Conservation (phyloP, 2,329 filamentous ascomycete genomes). For the Leptographium flavum region DNA sequence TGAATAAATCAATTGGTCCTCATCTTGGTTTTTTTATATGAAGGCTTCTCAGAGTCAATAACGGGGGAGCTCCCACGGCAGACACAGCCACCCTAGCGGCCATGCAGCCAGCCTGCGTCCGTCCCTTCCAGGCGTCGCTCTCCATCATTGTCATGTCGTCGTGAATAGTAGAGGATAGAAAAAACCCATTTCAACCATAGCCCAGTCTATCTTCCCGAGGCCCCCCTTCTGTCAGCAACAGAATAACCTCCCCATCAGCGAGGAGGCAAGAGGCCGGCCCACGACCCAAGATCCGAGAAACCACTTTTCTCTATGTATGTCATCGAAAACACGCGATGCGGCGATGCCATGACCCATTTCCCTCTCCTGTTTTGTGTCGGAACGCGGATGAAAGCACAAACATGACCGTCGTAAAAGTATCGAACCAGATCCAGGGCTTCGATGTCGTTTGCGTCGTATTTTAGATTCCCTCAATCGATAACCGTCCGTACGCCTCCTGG, state of each 20-base stretch:
- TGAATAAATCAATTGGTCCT: neutral
- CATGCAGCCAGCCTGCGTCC: neutral
- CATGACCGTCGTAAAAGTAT: slow-evolving; percentile 24
- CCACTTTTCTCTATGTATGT: slow-evolving; percentile 49
- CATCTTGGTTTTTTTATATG: neutral
- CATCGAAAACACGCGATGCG: slow-evolving; percentile 19
- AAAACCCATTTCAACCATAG: slow-evolving; percentile 1
- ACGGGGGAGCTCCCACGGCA: neutral
- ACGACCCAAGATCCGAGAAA: slow-evolving; percentile 20
- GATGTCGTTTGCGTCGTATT: slow-evolving; percentile 7
- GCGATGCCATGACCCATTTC: slow-evolving; percentile 18
- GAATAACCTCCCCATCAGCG: neutral
- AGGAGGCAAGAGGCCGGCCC: neutral
- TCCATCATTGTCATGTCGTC: slow-evolving; percentile 4
- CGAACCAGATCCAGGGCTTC: slow-evolving; percentile 17
- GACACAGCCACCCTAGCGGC: neutral
- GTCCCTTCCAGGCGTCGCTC: neutral
- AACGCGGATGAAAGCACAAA: slow-evolving; percentile 19
- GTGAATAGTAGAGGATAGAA: slow-evolving; percentile 3
- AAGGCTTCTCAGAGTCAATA: slow-evolving; percentile 2
- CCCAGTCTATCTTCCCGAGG: slow-evolving; percentile 5
- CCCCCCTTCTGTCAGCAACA: neutral
- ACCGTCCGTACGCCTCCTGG: slow-evolving; percentile 16
- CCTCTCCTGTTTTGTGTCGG: slow-evolving; percentile 14
- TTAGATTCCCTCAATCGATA: slow-evolving; percentile 17